phyloP scores from a whole-genome alignment of 1,139 yeast species.

The Pneumocystis carinii region DNA sequence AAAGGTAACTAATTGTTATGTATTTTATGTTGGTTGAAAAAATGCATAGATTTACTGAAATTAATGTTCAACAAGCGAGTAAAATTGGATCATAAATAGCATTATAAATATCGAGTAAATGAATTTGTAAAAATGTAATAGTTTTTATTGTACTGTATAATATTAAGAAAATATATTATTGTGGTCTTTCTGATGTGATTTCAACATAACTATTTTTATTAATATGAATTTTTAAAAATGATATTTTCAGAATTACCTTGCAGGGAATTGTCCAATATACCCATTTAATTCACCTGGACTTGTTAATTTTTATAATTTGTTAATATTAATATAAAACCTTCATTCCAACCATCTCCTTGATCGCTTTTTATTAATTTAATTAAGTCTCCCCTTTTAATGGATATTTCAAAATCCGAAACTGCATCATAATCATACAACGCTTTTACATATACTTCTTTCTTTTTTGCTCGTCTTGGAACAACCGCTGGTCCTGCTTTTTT shows the following conservation, averaged over 20 bases:
- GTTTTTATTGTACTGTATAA: neutral
- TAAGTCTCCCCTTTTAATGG: constrained; percentile 57
- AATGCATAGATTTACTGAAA: neutral
- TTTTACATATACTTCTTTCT: constrained; percentile 40
- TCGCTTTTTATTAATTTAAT: constrained; percentile 57
- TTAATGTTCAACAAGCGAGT: neutral
- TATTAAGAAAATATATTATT: neutral
- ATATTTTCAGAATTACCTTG: constrained; percentile 1
- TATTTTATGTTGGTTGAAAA: neutral
- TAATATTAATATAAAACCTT: constrained; percentile 31
- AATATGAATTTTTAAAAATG: constrained; percentile 2
- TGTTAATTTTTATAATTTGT: neutral
- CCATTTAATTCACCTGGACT: constrained; percentile 5
- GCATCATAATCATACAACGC: constrained; percentile 72
- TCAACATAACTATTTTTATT: neutral
- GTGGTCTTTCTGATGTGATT: neutral
- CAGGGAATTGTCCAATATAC: constrained; percentile 10
- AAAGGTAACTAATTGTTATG: constrained; percentile 30
- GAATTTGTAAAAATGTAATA: neutral
- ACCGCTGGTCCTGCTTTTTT: constrained; percentile 61
- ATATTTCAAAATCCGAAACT: constrained; percentile 69
- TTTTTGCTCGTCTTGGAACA: constrained; percentile 62
- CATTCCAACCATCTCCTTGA: constrained; percentile 93
- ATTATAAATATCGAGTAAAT: neutral
- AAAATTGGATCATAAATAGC: neutral